Evolutionary conservation across 2,329 filamentous ascomycete species (phyloP).

Genomic region (Coniochaeta sp.): DNA sequence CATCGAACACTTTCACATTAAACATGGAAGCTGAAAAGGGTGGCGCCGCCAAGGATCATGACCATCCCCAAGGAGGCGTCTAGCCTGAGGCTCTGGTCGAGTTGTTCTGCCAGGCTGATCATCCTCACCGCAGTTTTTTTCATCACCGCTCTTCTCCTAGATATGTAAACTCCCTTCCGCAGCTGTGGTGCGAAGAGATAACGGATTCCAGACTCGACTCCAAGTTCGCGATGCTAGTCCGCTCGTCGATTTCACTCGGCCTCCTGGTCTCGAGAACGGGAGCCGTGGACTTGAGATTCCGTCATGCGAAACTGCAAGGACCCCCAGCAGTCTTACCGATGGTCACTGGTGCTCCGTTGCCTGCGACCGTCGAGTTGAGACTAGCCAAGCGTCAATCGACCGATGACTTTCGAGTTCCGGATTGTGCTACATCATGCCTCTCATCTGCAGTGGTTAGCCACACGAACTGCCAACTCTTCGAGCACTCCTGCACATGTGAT

Average conservation of each 20-base stretch:
- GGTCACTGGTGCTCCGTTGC: neutral
- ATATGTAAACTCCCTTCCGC: neutral
- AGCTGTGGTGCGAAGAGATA: neutral
- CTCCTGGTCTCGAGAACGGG: neutral
- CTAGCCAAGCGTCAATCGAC: neutral
- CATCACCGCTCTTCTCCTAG: neutral
- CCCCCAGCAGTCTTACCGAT: neutral
- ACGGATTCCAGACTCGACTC: neutral
- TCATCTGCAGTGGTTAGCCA: neutral
- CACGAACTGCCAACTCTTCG: neutral
- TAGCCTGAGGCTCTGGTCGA: neutral
- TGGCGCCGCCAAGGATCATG: conserved; percentile 1
- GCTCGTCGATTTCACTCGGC: neutral
- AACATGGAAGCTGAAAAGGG: neutral
- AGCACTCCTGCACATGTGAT: neutral
- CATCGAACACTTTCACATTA: neutral
- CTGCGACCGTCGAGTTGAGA: neutral
- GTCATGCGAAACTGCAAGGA: neutral
- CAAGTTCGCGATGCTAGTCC: neutral
- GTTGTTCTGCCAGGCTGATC: neutral
- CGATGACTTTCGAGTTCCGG: neutral
- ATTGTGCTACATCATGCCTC: neutral
- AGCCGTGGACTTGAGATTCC: neutral
- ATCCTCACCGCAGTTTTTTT: neutral
- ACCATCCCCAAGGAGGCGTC: neutral